Conservation (phyloP, 805 yeast genomes). For the Ogataea trehalophila region DNA sequence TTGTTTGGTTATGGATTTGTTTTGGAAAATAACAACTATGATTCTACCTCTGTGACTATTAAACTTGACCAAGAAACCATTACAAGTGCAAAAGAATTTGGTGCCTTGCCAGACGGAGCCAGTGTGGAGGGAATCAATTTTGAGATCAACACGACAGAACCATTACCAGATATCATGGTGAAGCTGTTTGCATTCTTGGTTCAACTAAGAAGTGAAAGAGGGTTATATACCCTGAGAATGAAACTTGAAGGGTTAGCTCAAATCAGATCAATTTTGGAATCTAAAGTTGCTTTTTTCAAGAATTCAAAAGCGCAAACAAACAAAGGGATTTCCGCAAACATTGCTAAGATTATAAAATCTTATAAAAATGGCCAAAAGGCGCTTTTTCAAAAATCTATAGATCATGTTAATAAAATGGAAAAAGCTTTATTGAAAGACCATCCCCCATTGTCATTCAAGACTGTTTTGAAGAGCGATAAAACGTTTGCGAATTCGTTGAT, state of each 20-base stretch:
- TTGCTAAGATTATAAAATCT: conserved; percentile 33
- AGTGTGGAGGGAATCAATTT: conserved; percentile 36
- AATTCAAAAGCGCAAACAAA: conserved; percentile 23
- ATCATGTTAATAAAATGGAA: conserved; percentile 42
- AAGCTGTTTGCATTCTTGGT: conserved; percentile 52
- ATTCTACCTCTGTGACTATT: conserved; percentile 54
- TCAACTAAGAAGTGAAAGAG: conserved; percentile 43
- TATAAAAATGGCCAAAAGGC: conserved; percentile 48
- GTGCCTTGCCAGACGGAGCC: conserved; percentile 38
- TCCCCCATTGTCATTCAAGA: conserved; percentile 54
- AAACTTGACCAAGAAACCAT: conserved; percentile 38
- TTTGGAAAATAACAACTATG: conserved; percentile 46
- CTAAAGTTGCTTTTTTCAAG: conserved; percentile 42
- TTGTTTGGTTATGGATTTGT: conserved; percentile 79
- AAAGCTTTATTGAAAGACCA: conserved; percentile 38
- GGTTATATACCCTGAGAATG: conserved; percentile 44
- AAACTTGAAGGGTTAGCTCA: conserved; percentile 57
- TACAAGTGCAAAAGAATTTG: conserved; percentile 29
- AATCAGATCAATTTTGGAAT: conserved; percentile 43
- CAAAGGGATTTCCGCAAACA: conserved; percentile 16
- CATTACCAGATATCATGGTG: conserved; percentile 39
- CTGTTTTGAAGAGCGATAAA: conserved; percentile 37
- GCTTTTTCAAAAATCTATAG: conserved; percentile 41
- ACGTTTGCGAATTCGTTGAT: conserved; percentile 40
- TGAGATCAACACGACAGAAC: conserved; percentile 20